phyloP scores from a whole-genome alignment of 148 eudicot genomes.

The Fallopia convolvulus region DNA sequence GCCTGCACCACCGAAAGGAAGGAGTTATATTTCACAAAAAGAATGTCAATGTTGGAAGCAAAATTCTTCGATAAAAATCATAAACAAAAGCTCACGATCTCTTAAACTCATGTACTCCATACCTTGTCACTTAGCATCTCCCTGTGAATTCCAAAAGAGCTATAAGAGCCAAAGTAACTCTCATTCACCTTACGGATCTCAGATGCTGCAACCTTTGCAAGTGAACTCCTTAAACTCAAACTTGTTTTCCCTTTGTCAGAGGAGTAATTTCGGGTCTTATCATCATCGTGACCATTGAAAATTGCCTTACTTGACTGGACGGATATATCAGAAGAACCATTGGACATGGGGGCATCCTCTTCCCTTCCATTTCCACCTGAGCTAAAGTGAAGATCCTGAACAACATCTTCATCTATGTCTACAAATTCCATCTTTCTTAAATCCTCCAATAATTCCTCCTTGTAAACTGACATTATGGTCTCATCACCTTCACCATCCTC shows the following conservation, averaged over 20 bases:
- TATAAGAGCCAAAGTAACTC: conserved; percentile 79
- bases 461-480: conserved; percentile 28
- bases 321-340: conserved; percentile 8
- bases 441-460: conserved; percentile 32
- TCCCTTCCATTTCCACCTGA: conserved; percentile 25
- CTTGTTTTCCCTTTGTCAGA: conserved; percentile 19
- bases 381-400: conserved; percentile 16
- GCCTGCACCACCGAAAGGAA: conserved; percentile 34
- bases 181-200: conserved; percentile 56
- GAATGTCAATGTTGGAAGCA: conserved; percentile 7
- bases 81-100: not conserved
- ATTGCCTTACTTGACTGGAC: conserved; percentile 18
- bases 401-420: conserved; percentile 30
- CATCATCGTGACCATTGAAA: conserved; percentile 21
- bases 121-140: conserved; percentile 99
- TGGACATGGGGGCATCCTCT: conserved; percentile 21
- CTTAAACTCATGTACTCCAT: not conserved
- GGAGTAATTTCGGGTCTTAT: conserved; percentile 4
- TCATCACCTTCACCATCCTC: conserved; percentile 49
- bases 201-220: conserved; percentile 39
- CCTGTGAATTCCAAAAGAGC: conserved; percentile 92
- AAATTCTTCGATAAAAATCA: not conserved
- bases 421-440: conserved; percentile 29
- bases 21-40: not conserved
- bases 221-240: conserved; percentile 16